Percentiles rank a stretch among this genome's conserved stretches.
Conservation (phyloP, 2,329 filamentous ascomycete species). For the Basipetospora chlamydospora region DNA sequence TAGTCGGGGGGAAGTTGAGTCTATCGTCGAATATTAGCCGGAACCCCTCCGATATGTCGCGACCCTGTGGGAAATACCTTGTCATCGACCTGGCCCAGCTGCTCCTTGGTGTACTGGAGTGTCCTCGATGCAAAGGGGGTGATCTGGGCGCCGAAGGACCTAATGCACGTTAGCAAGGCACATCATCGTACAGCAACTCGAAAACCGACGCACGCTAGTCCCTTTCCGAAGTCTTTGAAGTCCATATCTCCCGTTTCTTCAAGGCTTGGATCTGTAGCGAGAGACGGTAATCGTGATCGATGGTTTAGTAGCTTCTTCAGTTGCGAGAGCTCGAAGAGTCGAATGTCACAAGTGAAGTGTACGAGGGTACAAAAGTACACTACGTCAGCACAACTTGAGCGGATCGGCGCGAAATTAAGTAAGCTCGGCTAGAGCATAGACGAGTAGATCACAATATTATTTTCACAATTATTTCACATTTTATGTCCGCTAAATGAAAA, state of each 20-base stretch:
- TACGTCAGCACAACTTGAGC: too few relatives aligned
- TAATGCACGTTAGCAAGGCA: conserved; percentile 13
- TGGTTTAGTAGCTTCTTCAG: too few relatives aligned
- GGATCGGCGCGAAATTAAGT: too few relatives aligned
- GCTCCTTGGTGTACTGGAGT: conserved; percentile 96
- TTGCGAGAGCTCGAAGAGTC: too few relatives aligned
- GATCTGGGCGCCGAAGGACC: conserved; percentile 61
- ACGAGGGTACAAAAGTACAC: too few relatives aligned
- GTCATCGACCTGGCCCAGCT: conserved; percentile 86
- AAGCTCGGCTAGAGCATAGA: too few relatives aligned
- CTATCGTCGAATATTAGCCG: conserved; percentile 27
- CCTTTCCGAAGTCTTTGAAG: conserved; percentile 44
- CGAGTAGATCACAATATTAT: too few relatives aligned
- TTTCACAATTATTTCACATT: too few relatives aligned
- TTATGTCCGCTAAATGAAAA: too few relatives aligned
- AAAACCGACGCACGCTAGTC: conserved; percentile 31
- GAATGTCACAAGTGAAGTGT: too few relatives aligned
- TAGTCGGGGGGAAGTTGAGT: conserved; percentile 96
- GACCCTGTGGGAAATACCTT: conserved; percentile 48
- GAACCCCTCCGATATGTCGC: neutral
- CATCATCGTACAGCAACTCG: neutral
- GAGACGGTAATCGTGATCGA: too few relatives aligned
- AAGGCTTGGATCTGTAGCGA: too few relatives aligned
- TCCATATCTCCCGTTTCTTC: conserved; percentile 36
- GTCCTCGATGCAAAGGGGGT: conserved; percentile 88